Evolutionary conservation across 768 basidiomycete genomes (phyloP).

Genomic region (Lactarius sp.): DNA sequence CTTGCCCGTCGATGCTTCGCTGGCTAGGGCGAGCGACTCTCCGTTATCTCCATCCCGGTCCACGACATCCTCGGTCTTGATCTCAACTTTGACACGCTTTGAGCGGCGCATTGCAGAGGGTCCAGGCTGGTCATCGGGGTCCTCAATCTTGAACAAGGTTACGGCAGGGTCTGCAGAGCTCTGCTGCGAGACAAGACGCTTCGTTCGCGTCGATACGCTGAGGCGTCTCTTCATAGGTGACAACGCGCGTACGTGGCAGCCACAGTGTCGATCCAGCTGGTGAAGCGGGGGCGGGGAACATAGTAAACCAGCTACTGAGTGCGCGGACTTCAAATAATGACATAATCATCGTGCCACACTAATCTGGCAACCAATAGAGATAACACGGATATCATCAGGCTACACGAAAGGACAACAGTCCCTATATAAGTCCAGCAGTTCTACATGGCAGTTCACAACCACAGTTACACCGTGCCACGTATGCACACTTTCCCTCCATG

Average conservation of each 20-base stretch:
- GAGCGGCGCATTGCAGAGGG: constrained; percentile 26
- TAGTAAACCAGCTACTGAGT: too few relatives aligned
- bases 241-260: background rate
- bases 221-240: constrained; percentile 18
- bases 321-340: background rate
- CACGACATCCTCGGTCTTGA: constrained; percentile 15
- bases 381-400: background rate
- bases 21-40: background rate
- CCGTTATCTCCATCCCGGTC: constrained; percentile 12
- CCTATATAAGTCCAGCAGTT: background rate
- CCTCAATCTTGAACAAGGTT: constrained; percentile 26
- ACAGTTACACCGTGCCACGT: background rate
- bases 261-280: background rate
- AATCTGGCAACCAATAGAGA: background rate
- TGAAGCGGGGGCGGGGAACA: background rate
- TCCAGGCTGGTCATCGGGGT: constrained; percentile 15
- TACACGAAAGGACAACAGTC: background rate
- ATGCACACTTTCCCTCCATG: background rate
- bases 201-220: background rate
- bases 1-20: background rate
- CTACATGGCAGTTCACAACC: background rate
- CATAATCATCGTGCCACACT: background rate
- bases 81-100: constrained; percentile 34
- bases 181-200: constrained; percentile 10
- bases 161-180: constrained; percentile 22